Base-by-base conservation (phyloP, 306 rosid species). In the Begonia peltatifolia region DNA sequence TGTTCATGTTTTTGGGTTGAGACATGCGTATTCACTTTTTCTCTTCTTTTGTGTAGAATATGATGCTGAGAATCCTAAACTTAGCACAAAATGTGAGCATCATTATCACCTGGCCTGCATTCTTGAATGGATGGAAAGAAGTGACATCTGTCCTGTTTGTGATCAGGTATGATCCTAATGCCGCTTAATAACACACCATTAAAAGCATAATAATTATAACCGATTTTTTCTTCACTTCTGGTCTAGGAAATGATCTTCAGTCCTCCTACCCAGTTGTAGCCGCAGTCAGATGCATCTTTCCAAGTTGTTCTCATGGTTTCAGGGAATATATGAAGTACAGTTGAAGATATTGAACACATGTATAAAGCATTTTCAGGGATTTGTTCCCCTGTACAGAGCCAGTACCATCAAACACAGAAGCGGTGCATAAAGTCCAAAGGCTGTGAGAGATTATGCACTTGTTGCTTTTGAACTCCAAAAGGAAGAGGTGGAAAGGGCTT, bases 101-200 rank as follows among this genome's bases (percentile, higher is more conserved):
- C 80, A 85, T 68, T 90, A 78, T 77, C 99, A 90, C 83, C 95
- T 90, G 43, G 88, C 99, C 9, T 92, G 99, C 81, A 86, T 86
- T 83, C 83, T 92, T 47, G 94, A 83, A 67, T 92, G 99, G 99
- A 83, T 77, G 94, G 94, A 92, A 83, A 79, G 99, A 75, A 86
- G 94, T 74, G 89, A 79, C 52, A 67, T 56, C 47, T 92, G 99
- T 64, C 99, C 96, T 9, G 93, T 83, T 50, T 86, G 99, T 58
- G 94, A 81, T 75, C 69, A 79, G 99, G 99, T 92, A 30, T 30
- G 38, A 30, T 55, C 68, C 64, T 50, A 38, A 57, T 18, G 50
- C 13, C 57, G 7, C 38, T 30, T 30, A 6, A 30, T n/a, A 35
- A 17, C 38, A 46, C 43, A 11, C 4, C 16, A 50, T 16, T 30